These are phyloP conservation scores for Arthrobotrys entomopaga DNA, from an alignment of 2,329 filamentous ascomycete species.

Conservation along the genomic window DNA sequence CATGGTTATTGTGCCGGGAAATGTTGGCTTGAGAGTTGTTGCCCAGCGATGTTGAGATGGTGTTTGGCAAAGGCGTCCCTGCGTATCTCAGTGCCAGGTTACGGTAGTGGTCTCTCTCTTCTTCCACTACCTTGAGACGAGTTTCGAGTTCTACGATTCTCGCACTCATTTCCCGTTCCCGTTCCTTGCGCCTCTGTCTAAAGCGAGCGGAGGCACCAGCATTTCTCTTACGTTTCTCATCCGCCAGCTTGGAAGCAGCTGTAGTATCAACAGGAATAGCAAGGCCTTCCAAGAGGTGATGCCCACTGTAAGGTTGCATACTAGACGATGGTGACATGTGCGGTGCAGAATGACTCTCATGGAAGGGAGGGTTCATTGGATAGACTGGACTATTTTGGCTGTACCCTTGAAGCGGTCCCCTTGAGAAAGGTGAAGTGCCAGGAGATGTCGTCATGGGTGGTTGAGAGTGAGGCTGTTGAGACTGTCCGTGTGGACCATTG, in stretches of 20 bases:
- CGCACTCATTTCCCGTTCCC: slow-evolving; percentile 76
- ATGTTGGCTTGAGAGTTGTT: slow-evolving; percentile 17
- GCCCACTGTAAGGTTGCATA: slow-evolving; percentile 21
- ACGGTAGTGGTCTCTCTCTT: slow-evolving; percentile 78
- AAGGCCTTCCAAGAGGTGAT: slow-evolving; percentile 64
- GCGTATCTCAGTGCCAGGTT: slow-evolving; percentile 70
- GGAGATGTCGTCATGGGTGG: slow-evolving; percentile 36
- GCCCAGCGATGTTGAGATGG: slow-evolving; percentile 39
- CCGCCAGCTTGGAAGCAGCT: slow-evolving; percentile 81
- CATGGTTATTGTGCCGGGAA: slow-evolving; percentile 35
- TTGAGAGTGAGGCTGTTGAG: slow-evolving; percentile 29
- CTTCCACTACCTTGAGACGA: slow-evolving; percentile 67
- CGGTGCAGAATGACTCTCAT: slow-evolving; percentile 45
- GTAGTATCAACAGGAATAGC: slow-evolving; percentile 80
- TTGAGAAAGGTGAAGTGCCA: slow-evolving; percentile 45
- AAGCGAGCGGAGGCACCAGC: slow-evolving; percentile 86
- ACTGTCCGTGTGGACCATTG: slow-evolving; percentile 37
- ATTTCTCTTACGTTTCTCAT: slow-evolving; percentile 86
- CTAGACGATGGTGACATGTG: slow-evolving; percentile 43
- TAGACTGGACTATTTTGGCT: slow-evolving; percentile 51
- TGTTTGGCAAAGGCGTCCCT: slow-evolving; percentile 47
- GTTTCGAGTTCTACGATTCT: slow-evolving; percentile 74
- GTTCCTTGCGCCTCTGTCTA: slow-evolving; percentile 81
- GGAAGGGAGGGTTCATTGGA: slow-evolving; percentile 48
- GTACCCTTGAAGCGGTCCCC: slow-evolving; percentile 33